Base-by-base conservation (phyloP, 2,329 filamentous ascomycete genomes). In the Ramularia endophylla region DNA sequence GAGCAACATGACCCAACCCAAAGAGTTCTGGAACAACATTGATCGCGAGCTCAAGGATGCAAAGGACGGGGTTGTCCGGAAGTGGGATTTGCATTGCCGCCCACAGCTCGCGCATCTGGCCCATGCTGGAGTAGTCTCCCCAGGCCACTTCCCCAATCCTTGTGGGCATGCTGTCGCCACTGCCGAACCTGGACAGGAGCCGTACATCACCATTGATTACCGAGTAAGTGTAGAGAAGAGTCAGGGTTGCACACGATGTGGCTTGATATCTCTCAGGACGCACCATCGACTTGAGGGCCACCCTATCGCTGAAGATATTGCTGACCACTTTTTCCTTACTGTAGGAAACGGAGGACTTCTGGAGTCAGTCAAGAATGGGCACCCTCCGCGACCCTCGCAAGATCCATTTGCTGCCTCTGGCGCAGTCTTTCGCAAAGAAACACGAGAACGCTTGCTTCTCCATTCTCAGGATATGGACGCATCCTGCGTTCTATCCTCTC, bases 401-500 rank as follows among this genome's bases (percentile, higher is more conserved):
- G 3, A 58, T 64, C 40, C 20, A 56, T 4, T 51, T 72, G 13
- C 53, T 67, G 2, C 47, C 45, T 1, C 48, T 46, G 1, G 66
- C 64, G 5, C 54, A 49, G 15, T 37, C 36, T 4, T 69, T 67
- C 50, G 50, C 56, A 4, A 15, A 29, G 2, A 27, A 40, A 6
- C 37, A 51, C 27, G 43, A 49, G 0, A 37, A 55, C 3, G 34
- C 43, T 12, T 39, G 56, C 5, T 74, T 74, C 53, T 62, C 69
- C 0, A 44, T 71, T 11, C 59, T 74, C 2, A 59, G 66, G 5
- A 46, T 73, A 33, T 74, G 69, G 70, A 68, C 65, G 7, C 65
- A 69, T 2, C 65, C 69, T 5, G 66, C 72, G 51, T 74, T 73
- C 57, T 74, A 68, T 50, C 70, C 71, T 5, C 59, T 71, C 12